Conservation (phyloP, 164 flowering plant species). For the Kingdonia uniflora region DNA sequence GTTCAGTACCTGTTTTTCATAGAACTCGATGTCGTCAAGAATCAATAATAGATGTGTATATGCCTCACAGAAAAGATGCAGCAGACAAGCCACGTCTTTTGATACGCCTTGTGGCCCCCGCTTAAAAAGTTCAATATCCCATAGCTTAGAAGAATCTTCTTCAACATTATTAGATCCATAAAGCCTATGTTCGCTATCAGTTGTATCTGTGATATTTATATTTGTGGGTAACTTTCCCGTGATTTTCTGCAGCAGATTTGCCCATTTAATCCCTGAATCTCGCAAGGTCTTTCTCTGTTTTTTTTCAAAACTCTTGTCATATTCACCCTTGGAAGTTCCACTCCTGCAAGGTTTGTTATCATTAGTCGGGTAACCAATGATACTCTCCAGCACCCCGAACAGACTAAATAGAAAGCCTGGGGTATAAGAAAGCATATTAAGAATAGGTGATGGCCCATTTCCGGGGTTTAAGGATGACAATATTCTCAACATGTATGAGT, state of each 20-base stretch:
- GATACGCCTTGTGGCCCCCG: constrained; percentile 59
- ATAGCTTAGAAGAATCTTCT: constrained; percentile 31
- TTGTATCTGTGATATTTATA: constrained; percentile 16
- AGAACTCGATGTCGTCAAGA: constrained; percentile 95
- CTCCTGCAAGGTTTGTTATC: constrained; percentile 11
- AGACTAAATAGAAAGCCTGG: constrained; percentile 67
- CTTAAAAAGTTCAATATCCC: constrained; percentile 73
- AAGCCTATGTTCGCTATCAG: constrained; percentile 9
- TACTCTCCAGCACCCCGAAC: constrained; percentile 56
- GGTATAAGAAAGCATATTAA: constrained; percentile 85
- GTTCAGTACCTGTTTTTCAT: constrained; percentile 97
- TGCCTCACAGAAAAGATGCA: constrained; percentile 79
- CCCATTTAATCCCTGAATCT: constrained; percentile 64
- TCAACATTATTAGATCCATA: constrained; percentile 10
- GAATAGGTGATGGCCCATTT: constrained; percentile 59
- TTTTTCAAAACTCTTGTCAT: constrained; percentile 23
- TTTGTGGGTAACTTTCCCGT: constrained; percentile 53
- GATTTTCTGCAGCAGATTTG: constrained; percentile 55
- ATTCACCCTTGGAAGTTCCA: constrained; percentile 16
- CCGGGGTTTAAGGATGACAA: constrained; percentile 49
- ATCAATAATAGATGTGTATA: constrained; percentile 83
- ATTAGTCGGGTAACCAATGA: constrained; percentile 13
- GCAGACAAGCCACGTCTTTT: constrained; percentile 48
- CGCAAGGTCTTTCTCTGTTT: constrained; percentile 32
- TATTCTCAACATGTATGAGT: constrained; percentile 67